phyloP scores from a whole-genome alignment of 2,329 filamentous ascomycete genomes.

The Gremmenia infestans region DNA sequence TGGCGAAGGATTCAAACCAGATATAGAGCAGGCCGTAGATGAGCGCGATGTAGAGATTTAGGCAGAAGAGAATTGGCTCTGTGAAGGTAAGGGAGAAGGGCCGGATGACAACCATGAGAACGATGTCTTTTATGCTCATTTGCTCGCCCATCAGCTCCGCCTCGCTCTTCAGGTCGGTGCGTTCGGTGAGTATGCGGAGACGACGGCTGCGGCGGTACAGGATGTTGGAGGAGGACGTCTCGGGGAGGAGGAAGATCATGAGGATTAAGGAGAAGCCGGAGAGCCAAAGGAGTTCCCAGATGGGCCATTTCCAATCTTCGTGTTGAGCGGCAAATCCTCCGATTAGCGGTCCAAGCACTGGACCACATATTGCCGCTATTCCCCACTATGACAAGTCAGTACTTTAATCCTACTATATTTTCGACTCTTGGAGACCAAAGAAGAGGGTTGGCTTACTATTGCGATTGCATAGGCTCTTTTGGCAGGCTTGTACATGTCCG shows the following conservation, averaged over 20 bases:
- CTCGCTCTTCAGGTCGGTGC: slow-evolving; percentile 50
- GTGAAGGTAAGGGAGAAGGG: slow-evolving; percentile 54
- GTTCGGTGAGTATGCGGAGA: slow-evolving; percentile 53
- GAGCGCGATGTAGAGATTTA: slow-evolving; percentile 56
- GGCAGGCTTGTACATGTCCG: slow-evolving; percentile 45
- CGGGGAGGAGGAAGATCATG: slow-evolving; percentile 58
- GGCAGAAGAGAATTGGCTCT: slow-evolving; percentile 57
- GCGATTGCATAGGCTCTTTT: slow-evolving; percentile 54
- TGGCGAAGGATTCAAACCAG: slow-evolving; percentile 58
- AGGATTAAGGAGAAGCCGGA: slow-evolving; percentile 50
- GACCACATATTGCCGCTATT: slow-evolving; percentile 30
- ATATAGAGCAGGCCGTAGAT: slow-evolving; percentile 58
- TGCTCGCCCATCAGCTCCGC: slow-evolving; percentile 56
- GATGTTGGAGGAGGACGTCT: slow-evolving; percentile 55
- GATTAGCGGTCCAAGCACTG: slow-evolving; percentile 55
- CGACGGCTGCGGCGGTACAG: slow-evolving; percentile 54
- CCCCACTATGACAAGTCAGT: too few species aligned
- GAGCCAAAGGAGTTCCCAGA: slow-evolving; percentile 56
- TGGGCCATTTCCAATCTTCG: slow-evolving; percentile 55
- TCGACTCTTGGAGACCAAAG: too few species aligned
- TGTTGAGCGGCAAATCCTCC: slow-evolving; percentile 53
- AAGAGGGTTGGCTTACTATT: slow-evolving; percentile 20
- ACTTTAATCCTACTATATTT: too few species aligned
- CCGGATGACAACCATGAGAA: slow-evolving; percentile 51
- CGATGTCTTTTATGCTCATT: slow-evolving; percentile 42